phyloP scores from a whole-genome alignment of 2,329 filamentous ascomycete genomes.

The Botryotinia calthae region DNA sequence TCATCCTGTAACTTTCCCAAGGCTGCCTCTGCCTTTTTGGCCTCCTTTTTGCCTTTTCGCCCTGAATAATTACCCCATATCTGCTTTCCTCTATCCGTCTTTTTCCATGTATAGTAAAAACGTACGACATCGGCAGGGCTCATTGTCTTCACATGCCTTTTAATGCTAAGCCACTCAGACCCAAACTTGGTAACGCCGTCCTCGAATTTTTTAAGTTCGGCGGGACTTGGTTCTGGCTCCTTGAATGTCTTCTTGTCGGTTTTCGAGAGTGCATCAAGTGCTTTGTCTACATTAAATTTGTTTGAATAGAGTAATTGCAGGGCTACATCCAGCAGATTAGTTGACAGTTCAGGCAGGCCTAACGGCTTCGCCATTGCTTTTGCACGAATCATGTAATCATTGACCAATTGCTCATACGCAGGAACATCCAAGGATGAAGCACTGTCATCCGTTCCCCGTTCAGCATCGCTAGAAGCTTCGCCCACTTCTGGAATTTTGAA shows the following conservation, averaged over 20 bases:
- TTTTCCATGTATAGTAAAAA: slow-evolving; percentile 98
- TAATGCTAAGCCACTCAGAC: slow-evolving; percentile 81
- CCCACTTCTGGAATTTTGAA: slow-evolving; percentile 70
- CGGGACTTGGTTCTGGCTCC: slow-evolving; percentile 74
- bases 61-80: slow-evolving; percentile 89
- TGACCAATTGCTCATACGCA: slow-evolving; percentile 53
- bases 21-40: slow-evolving; percentile 67
- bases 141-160: slow-evolving; percentile 80
- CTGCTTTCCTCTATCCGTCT: slow-evolving; percentile 77
- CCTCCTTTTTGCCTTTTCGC: slow-evolving; percentile 86
- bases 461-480: slow-evolving; percentile 44
- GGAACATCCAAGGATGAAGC: slow-evolving; percentile 35
- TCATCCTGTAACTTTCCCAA: slow-evolving; percentile 82
- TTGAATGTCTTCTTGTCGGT: slow-evolving; percentile 72
- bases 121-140: slow-evolving; percentile 79
- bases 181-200: slow-evolving; percentile 87
- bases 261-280: slow-evolving; percentile 67
- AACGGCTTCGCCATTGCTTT: slow-evolving; percentile 58
- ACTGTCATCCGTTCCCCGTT: slow-evolving; percentile 38
- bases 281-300: slow-evolving; percentile 67
- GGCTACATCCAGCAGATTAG: slow-evolving; percentile 85
- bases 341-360: slow-evolving; percentile 71
- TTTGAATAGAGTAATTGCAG: slow-evolving; percentile 69
- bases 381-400: slow-evolving; percentile 66
- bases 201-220: slow-evolving; percentile 87